Evolutionary conservation across 305 asterid genomes (phyloP).

Genomic region (Andrographis paniculata): DNA sequence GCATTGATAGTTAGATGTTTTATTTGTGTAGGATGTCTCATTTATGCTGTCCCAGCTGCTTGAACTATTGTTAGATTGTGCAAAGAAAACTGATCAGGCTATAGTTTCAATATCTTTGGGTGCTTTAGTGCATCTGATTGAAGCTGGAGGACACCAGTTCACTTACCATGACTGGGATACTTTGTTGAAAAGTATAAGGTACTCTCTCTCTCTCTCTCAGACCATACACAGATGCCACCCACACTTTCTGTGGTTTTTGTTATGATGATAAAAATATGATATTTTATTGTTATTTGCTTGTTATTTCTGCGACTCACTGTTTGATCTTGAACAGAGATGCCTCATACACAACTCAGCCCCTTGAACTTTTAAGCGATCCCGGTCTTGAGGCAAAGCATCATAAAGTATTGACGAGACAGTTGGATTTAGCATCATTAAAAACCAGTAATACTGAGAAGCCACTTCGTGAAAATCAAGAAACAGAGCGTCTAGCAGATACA

Average conservation of each 20-base stretch:
- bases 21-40: slow-evolving; percentile 66
- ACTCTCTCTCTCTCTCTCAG: slow-evolving; percentile 13
- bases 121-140: slow-evolving; percentile 94
- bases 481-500: slow-evolving; percentile 25
- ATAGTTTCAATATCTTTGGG: slow-evolving; percentile 93
- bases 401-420: slow-evolving; percentile 26
- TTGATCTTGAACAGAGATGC: slow-evolving; percentile 67
- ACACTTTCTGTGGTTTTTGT: too few species aligned
- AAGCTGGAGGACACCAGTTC: slow-evolving; percentile 98
- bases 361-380: slow-evolving; percentile 87
- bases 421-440: slow-evolving; percentile 19
- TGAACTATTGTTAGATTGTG: slow-evolving; percentile 88
- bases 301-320: slow-evolving; percentile 16
- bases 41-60: slow-evolving; percentile 91
- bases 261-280: too few species aligned
- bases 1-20: slow-evolving; percentile 20
- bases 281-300: background rate
- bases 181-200: slow-evolving; percentile 85
- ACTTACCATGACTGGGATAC: slow-evolving; percentile 87
- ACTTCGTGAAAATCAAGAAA: slow-evolving; percentile 39
- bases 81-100: slow-evolving; percentile 88
- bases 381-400: slow-evolving; percentile 57
- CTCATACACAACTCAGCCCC: slow-evolving; percentile 86
- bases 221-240: too few species aligned
- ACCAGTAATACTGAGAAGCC: slow-evolving; percentile 15